Conservation (phyloP, 106 monocot species). For the Vanilla planifolia region DNA sequence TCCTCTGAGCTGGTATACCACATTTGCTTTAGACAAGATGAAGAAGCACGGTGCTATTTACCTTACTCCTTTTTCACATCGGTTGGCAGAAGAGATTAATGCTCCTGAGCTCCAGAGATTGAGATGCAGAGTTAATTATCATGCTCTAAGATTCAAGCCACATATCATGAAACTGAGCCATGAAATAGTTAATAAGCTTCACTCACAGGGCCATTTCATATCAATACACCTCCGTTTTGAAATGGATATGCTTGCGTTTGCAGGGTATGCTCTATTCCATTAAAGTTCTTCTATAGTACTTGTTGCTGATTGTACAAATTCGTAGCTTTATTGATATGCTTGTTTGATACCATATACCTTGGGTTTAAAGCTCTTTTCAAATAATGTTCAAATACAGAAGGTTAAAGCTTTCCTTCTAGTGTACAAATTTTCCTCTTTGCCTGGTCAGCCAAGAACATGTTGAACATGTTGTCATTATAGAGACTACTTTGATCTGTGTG, state of each 20-base stretch:
- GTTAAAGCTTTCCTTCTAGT: no score
- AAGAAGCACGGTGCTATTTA: constrained; percentile 84
- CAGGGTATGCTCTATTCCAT: constrained; percentile 55
- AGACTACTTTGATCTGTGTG: no score
- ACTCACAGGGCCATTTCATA: constrained; percentile 83
- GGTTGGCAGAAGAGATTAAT: constrained; percentile 86
- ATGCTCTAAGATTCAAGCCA: constrained; percentile 91
- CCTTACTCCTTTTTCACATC: constrained; percentile 93
- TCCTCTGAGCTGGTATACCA: constrained; percentile 76
- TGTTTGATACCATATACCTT: neutral
- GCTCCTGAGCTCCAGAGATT: constrained; percentile 81
- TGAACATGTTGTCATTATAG: no score
- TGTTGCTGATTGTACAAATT: neutral
- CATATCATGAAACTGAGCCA: constrained; percentile 83
- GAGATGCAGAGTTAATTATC: constrained; percentile 96
- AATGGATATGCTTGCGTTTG: constrained; percentile 99
- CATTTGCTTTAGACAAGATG: constrained; percentile 78
- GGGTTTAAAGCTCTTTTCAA: no score
- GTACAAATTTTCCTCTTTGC: no score
- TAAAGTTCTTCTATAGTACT: constrained; percentile 2
- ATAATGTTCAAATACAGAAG: no score
- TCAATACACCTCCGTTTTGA: constrained; percentile 98
- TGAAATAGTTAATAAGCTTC: constrained; percentile 70
- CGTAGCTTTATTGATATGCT: neutral
- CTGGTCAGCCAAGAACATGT: no score